These are phyloP conservation scores for Podospora pseudocomata DNA, from an alignment of 495 filamentous ascomycete species.

Conservation along the genomic window DNA sequence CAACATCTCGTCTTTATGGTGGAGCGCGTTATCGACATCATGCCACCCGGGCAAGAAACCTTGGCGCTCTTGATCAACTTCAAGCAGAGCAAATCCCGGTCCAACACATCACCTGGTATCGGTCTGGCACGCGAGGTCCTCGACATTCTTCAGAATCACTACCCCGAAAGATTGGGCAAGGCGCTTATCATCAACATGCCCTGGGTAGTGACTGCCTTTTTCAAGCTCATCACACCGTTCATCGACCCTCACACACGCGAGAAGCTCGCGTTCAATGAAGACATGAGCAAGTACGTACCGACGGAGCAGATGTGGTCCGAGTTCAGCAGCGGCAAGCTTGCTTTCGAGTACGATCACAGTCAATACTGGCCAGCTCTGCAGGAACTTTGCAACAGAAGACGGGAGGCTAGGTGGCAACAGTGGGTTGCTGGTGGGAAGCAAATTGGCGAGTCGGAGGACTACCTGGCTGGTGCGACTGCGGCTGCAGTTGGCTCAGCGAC, in stretches of 20 bases:
- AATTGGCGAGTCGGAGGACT: constrained; percentile 80
- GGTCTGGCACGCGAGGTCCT: constrained; percentile 74
- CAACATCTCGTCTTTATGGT: constrained; percentile 95
- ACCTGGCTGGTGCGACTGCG: constrained; percentile 45
- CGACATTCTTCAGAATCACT: constrained; percentile 87
- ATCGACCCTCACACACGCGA: constrained; percentile 88
- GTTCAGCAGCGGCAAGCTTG: constrained; percentile 58
- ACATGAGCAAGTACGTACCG: constrained; percentile 73
- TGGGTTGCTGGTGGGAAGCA: constrained; percentile 77
- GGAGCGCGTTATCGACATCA: constrained; percentile 82
- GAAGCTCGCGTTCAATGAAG: constrained; percentile 94
- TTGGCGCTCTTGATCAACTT: constrained; percentile 85
- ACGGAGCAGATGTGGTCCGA: constrained; percentile 70
- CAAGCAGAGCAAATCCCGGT: constrained; percentile 61
- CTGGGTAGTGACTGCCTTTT: constrained; percentile 83
- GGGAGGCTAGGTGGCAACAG: constrained; percentile 55
- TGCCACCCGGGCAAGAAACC: constrained; percentile 80
- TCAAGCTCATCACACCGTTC: constrained; percentile 92
- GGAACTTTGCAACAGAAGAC: constrained; percentile 59
- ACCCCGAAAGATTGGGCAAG: constrained; percentile 86
- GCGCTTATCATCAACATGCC: constrained; percentile 87
- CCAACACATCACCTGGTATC: constrained; percentile 71
- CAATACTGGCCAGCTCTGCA: constrained; percentile 85
- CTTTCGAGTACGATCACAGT: constrained; percentile 85
- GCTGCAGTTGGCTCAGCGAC: constrained; percentile 19